Conservation (phyloP, 148 eudicot species). For the Rhododendron mucronatum region DNA sequence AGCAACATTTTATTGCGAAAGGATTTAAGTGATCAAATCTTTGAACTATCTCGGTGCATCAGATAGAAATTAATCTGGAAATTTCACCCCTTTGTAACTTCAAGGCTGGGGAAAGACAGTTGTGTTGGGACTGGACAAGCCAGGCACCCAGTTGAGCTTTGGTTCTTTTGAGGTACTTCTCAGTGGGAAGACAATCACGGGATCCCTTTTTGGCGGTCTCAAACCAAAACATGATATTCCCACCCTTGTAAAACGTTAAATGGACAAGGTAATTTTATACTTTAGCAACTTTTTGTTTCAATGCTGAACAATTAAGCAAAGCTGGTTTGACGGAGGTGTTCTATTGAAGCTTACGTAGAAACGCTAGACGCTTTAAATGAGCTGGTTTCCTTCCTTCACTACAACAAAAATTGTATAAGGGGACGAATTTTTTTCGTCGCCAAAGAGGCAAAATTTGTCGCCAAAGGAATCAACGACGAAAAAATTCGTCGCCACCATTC, state of each 20-base stretch:
- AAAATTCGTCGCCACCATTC: too few relatives aligned
- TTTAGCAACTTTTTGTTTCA: neutral
- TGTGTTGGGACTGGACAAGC: conserved; percentile 73
- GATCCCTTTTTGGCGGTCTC: conserved; percentile 72
- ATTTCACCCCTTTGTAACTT: neutral
- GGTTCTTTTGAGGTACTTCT: conserved; percentile 49
- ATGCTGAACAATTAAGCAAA: neutral
- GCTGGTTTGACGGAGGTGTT: neutral
- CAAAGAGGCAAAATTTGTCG: too few relatives aligned
- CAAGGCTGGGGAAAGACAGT: conserved; percentile 97
- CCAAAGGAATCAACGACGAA: too few relatives aligned
- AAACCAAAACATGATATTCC: conserved; percentile 80
- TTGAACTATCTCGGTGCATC: neutral
- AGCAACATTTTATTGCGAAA: neutral
- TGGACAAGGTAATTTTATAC: conserved; percentile 51
- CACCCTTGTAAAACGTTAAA: conserved; percentile 54
- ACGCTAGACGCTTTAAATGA: neutral
- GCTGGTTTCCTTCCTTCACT: neutral
- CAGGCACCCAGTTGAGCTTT: conserved; percentile 45
- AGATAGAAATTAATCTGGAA: neutral
- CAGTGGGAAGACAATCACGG: conserved; percentile 46
- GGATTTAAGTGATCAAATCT: neutral
- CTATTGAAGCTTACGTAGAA: neutral
- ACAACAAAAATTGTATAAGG: too few relatives aligned
- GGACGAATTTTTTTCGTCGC: too few relatives aligned